A percentile compares a stretch with the other conserved stretches of the same genome.
Conservation (phyloP, 2,329 filamentous ascomycete species). For the Pseudopithomyces maydicus region DNA sequence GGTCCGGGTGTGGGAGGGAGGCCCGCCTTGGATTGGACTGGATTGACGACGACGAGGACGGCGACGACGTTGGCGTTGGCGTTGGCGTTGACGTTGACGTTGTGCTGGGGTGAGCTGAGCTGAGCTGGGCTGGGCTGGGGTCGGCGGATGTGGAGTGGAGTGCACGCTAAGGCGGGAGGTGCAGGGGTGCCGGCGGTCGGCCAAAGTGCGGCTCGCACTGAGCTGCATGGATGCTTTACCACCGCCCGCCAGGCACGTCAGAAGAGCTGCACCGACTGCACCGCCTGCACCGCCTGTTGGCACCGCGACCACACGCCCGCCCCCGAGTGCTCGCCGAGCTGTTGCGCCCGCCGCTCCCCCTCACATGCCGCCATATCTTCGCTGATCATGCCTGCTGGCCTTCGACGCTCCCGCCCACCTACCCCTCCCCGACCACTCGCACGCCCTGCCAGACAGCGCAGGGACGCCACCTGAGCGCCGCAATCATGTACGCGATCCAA, state of each 20-base stretch:
- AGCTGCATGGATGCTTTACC: too few relatives aligned
- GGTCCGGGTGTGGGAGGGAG: too few relatives aligned
- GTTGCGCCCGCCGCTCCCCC: neutral
- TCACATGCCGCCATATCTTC: constrained; percentile 24
- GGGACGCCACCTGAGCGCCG: constrained; percentile 18
- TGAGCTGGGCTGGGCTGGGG: too few relatives aligned
- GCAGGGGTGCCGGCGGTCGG: constrained; percentile 14
- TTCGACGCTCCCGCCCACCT: constrained; percentile 26
- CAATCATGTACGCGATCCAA: constrained; percentile 28
- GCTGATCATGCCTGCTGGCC: constrained; percentile 41
- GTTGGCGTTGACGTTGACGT: too few relatives aligned
- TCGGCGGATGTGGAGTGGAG: neutral
- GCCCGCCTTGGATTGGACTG: too few relatives aligned
- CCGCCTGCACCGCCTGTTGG: neutral
- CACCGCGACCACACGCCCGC: neutral
- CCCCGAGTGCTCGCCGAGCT: neutral
- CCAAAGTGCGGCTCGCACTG: constrained; percentile 19
- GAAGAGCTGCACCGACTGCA: constrained; percentile 1
- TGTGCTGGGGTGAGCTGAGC: neutral
- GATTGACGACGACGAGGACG: too few relatives aligned
- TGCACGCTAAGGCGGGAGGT: constrained; percentile 1
- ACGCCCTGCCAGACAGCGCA: constrained; percentile 22
- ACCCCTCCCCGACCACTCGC: constrained; percentile 33
- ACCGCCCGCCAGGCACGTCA: constrained; percentile 20
- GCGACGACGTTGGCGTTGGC: too few relatives aligned